Evolutionary conservation across 2,329 filamentous ascomycete genomes (phyloP), one percentile per base, ranked within the genome.

Genomic region (Cladosporium cucumerinum): DNA sequence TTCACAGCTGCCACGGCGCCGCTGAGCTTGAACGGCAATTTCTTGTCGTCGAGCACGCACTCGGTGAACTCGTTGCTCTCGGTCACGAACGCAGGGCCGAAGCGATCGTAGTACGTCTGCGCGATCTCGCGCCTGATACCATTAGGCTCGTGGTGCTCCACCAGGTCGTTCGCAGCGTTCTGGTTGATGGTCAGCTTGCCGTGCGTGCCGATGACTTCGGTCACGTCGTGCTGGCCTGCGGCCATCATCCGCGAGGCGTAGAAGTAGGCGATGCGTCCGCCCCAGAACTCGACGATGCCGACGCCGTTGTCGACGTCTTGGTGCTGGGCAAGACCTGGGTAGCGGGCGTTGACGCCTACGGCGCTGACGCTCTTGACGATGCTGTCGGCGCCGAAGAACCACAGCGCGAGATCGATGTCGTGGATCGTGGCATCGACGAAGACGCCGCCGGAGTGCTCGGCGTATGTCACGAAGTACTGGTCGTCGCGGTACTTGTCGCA

Each of bases 341-440:
- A 77, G 23, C 74, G 70, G 18, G 73, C 70, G 12, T 75, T 67
- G 21, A 65, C 66, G 25, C 70, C 70, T n/a, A 64, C 64, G 23
- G 68, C 71, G 34, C 65, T 71, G 34, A 67, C 66, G 16, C 72
- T 72, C 67, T 80, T 80, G 21, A 77, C 74, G 4, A 73, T 69
- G 36, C 75, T 69, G 23, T 76, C 72, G 18, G 60, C 32, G 49
- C 76, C 76, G 48, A 82, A 75, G 68, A 78, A 81, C 70, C 72
- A 79, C 1, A 81, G 69, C 0, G 75, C 75, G 0, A 82, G 72
- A 65, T 82, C 80, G 63, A 82, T 80, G 65, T 81, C 79, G 65
- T 82, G 80, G 46, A 82, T 77, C 48, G 72, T 69, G 66, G 74
- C 77, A 68, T 82, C 79, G 28, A 82, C 76, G 66, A 82, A 82